phyloP scores from a whole-genome alignment of 495 filamentous ascomycete genomes.

The Daldinia concentrica region DNA sequence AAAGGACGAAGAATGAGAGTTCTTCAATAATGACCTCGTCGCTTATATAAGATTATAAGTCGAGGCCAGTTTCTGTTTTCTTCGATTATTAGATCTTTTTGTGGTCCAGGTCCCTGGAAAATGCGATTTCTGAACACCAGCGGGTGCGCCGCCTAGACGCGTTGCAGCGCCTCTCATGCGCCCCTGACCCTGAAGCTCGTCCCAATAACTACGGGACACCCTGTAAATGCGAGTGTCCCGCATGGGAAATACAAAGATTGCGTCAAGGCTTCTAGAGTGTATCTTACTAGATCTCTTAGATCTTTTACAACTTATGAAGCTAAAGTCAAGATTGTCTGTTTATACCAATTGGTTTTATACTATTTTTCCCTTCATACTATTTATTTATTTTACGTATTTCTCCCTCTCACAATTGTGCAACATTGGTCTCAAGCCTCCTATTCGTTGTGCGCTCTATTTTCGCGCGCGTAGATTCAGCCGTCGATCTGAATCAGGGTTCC shows the following conservation, averaged over 20 bases:
- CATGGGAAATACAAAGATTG: conserved; percentile 33
- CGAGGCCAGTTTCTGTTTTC: conserved; percentile 10
- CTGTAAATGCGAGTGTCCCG: conserved; percentile 37
- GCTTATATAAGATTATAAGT: conserved; percentile 22
- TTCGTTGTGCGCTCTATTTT: conserved; percentile 10
- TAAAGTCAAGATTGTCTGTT: conserved; percentile 15
- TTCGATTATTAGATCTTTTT: conserved; percentile 24
- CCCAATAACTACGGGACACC: conserved; percentile 35
- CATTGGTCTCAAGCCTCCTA: conserved; percentile 3
- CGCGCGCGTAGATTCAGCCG: conserved; percentile 19
- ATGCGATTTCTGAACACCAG: conserved; percentile 25
- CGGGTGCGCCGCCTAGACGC: conserved; percentile 34
- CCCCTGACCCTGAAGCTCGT: conserved; percentile 32
- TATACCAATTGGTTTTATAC: not conserved
- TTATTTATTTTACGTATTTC: not conserved
- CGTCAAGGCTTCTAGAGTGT: conserved; percentile 30
- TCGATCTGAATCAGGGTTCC: conserved; percentile 41
- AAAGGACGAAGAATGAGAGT: not conserved
- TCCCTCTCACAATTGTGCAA: not conserved
- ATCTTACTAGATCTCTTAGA: conserved; percentile 7
- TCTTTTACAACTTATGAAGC: conserved; percentile 14
- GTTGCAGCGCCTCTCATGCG: conserved; percentile 15
- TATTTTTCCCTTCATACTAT: not conserved
- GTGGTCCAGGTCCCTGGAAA: conserved; percentile 29
- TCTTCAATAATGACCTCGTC: conserved; percentile 2